These are phyloP conservation scores for Peziza echinospora DNA, from an alignment of 495 filamentous ascomycete genomes.

Conservation along the genomic window DNA sequence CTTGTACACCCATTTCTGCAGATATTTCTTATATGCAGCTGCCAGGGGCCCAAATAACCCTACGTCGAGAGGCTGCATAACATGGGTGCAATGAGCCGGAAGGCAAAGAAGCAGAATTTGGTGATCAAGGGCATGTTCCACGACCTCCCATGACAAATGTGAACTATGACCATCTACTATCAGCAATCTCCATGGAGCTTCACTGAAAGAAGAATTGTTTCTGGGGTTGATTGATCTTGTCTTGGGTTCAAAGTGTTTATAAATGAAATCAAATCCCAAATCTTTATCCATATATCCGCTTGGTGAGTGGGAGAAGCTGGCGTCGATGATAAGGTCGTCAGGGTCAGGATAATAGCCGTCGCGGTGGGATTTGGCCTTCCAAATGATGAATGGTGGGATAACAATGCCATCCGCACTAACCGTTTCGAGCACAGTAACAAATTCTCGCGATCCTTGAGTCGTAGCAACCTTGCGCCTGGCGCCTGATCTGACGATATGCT, in stretches of 20 bases:
- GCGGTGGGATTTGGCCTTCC: not conserved
- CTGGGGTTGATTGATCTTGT: not conserved
- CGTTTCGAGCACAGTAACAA: not conserved
- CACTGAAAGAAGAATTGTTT: not conserved
- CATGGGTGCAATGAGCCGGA: constrained; percentile 4
- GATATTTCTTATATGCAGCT: constrained; percentile 1
- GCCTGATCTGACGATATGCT: not conserved
- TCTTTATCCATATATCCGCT: not conserved
- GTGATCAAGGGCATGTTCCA: constrained; percentile 1
- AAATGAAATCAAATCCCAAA: constrained; percentile 8
- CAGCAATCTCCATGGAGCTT: not conserved
- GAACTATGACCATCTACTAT: constrained; percentile 6
- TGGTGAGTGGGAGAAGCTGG: not conserved
- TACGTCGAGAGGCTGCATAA: constrained; percentile 7
- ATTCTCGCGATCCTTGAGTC: not conserved
- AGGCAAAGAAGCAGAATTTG: constrained; percentile 4
- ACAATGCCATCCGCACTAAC: not conserved
- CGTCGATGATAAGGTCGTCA: not conserved
- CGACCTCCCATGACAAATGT: constrained; percentile 5
- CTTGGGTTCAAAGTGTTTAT: constrained; percentile 10
- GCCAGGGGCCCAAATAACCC: constrained; percentile 1
- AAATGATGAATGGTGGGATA: not conserved
- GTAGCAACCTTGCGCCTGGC: not conserved
- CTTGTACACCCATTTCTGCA: not conserved
- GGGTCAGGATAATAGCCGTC: not conserved